Percentiles rank a stretch among this genome's conserved stretches.
Evolutionary conservation across 2,329 filamentous ascomycete species (phyloP).

Genomic region (Teratosphaeria epicoccoides): DNA sequence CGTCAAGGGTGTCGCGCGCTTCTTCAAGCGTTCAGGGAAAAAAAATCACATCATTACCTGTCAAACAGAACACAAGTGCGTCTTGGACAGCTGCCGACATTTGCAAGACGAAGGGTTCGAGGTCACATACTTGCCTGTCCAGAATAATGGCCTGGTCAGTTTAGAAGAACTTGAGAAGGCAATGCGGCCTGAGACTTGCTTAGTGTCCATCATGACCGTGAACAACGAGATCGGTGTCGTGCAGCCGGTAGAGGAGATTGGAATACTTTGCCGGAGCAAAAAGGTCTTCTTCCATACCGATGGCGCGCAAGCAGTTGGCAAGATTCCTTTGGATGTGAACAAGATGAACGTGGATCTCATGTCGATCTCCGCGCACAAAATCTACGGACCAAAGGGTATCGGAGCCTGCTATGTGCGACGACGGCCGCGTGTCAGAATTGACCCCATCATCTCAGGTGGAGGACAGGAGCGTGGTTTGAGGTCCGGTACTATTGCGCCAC

Average conservation of each 20-base stretch:
- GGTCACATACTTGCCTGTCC: conserved; percentile 90
- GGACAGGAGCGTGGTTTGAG: conserved; percentile 91
- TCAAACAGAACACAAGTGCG: conserved; percentile 98
- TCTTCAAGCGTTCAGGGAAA: conserved; percentile 86
- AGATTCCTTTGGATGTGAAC: conserved; percentile 93
- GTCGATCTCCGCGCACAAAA: conserved; percentile 98
- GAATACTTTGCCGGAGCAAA: conserved; percentile 76
- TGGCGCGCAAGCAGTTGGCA: conserved; percentile 93
- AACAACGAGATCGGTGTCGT: conserved; percentile 99
- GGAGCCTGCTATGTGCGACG: conserved; percentile 93
- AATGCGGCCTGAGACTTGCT: conserved; percentile 77
- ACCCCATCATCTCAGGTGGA: conserved; percentile 91
- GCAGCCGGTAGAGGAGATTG: conserved; percentile 87
- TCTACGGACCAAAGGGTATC: conserved; percentile 95
- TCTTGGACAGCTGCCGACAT: conserved; percentile 92
- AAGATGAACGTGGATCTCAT: conserved; percentile 97
- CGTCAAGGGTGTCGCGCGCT: conserved; percentile 93
- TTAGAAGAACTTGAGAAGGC: conserved; percentile 77
- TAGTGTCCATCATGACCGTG: conserved; percentile 97
- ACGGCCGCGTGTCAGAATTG: conserved; percentile 82
- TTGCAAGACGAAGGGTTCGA: conserved; percentile 94
- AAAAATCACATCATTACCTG: conserved; percentile 98
- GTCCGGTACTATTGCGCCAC: conserved; percentile 85
- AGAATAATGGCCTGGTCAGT: conserved; percentile 72
- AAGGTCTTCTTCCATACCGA: conserved; percentile 99